Percentiles rank a stretch among this genome's conserved stretches.
Evolutionary conservation across 805 yeast genomes (phyloP).

Genomic region (Yarrowia sp.): DNA sequence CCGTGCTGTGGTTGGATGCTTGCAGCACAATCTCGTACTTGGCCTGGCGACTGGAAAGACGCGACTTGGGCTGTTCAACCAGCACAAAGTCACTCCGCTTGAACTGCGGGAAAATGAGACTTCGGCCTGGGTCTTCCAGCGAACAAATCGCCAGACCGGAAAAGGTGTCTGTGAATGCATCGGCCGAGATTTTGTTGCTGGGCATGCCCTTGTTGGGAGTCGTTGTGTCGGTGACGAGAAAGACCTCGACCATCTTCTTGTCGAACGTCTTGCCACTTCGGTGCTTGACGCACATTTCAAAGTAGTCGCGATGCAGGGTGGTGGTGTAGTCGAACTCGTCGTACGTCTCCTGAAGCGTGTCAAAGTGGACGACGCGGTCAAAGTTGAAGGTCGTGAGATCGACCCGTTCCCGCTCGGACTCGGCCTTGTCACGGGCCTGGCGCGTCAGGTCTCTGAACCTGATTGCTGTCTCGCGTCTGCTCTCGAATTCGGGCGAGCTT

Average conservation of each 20-base stretch:
- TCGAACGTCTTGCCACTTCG: constrained; percentile 18
- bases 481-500: not conserved
- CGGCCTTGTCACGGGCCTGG: not conserved
- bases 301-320: constrained; percentile 20
- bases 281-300: constrained; percentile 25
- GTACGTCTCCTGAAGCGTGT: constrained; percentile 4
- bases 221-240: constrained; percentile 1
- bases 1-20: constrained; percentile 10
- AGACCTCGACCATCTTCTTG: constrained; percentile 24
- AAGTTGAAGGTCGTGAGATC: constrained; percentile 24
- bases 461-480: not conserved
- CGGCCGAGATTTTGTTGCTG: constrained; percentile 14
- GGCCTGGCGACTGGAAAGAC: constrained; percentile 2
- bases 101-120: constrained; percentile 22
- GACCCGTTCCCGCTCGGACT: constrained; percentile 7
- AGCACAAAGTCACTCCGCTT: constrained; percentile 15
- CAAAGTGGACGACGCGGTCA: constrained; percentile 19
- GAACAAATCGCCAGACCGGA: constrained; percentile 15
- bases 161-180: constrained; percentile 1
- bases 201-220: constrained; percentile 16
- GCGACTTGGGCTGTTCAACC: not conserved
- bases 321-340: constrained; percentile 12
- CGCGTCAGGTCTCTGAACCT: not conserved
- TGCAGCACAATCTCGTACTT: constrained; percentile 21
- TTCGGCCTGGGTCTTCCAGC: constrained; percentile 26